Percentiles rank a stretch among this genome's conserved stretches.
Conservation (phyloP, 192 early-diverging fungal species). For the Coemansia sp. region DNA sequence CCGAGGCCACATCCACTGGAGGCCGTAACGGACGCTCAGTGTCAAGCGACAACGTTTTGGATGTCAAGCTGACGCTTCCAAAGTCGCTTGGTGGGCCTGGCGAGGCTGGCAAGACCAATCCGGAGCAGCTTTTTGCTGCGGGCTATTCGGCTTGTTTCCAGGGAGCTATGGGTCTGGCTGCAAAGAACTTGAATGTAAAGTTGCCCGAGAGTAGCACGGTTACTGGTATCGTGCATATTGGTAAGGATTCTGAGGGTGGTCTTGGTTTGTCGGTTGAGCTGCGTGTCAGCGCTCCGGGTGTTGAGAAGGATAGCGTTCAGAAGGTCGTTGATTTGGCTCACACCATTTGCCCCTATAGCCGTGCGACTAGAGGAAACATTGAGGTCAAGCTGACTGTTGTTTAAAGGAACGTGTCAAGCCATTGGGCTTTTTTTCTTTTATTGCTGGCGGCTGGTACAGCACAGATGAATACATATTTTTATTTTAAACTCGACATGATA, state of each 20-base stretch:
- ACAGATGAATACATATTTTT: too few species aligned
- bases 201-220: constrained; percentile 49
- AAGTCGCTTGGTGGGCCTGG: constrained; percentile 58
- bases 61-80: constrained; percentile 53
- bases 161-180: constrained; percentile 54
- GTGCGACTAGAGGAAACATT: constrained; percentile 52
- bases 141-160: constrained; percentile 60
- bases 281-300: constrained; percentile 41
- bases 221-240: constrained; percentile 49
- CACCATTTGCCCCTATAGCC: constrained; percentile 56
- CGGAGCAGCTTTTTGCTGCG: constrained; percentile 57
- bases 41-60: constrained; percentile 52
- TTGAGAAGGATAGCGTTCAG: constrained; percentile 45
- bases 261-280: constrained; percentile 55
- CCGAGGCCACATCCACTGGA: constrained; percentile 53
- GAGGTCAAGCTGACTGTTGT: constrained; percentile 52
- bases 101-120: constrained; percentile 53
- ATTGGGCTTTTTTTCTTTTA: too few species aligned
- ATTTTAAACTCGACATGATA: too few species aligned
- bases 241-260: constrained; percentile 50
- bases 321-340: constrained; percentile 53
- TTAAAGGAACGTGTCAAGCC: too few species aligned
- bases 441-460: too few species aligned
- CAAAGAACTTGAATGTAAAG: constrained; percentile 45
- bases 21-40: constrained; percentile 56